These are phyloP conservation scores for Carex myosuroides DNA, from an alignment of 176 grass and related monocot genomes.

Conservation along the genomic window DNA sequence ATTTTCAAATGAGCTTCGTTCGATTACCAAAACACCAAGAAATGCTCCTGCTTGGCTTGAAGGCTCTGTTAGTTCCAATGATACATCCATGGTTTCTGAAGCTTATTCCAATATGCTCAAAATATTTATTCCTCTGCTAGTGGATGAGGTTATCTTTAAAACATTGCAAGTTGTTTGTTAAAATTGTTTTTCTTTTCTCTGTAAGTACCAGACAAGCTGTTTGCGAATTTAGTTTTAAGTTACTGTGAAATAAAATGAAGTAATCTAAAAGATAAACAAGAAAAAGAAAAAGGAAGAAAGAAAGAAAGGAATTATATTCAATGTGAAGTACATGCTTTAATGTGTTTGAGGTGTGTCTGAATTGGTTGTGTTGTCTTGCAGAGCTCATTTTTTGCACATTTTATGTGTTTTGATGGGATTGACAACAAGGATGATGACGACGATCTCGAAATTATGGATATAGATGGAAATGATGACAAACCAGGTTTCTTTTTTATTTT, in stretches of 20 bases:
- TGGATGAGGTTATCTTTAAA: slow-evolving; percentile 67
- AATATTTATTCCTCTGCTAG: slow-evolving; percentile 98
- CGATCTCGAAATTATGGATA: slow-evolving; percentile 71
- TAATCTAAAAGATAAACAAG: neutral
- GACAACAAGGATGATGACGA: slow-evolving; percentile 55
- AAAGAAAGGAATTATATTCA: neutral
- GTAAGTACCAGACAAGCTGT: neutral
- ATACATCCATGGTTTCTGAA: slow-evolving; percentile 92
- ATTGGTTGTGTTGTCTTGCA: slow-evolving; percentile 28
- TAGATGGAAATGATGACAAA: slow-evolving; percentile 82
- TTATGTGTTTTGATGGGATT: slow-evolving; percentile 95
- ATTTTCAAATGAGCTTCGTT: slow-evolving; percentile 96
- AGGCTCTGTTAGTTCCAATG: slow-evolving; percentile 56
- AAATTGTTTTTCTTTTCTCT: neutral
- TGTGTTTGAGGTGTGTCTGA: neutral
- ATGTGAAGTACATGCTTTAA: neutral
- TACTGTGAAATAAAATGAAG: neutral
- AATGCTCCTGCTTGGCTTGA: slow-evolving; percentile 83
- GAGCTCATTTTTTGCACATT: slow-evolving; percentile 99
- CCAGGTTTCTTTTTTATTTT: slow-evolving; percentile 32
- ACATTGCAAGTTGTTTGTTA: slow-evolving; percentile 4
- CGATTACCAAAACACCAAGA: slow-evolving; percentile 86
- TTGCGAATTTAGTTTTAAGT: neutral
- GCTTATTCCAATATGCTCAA: slow-evolving; percentile 98
- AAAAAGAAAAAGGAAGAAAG: neutral